Evolutionary conservation across 169 alveolate species (phyloP), one percentile per base, ranked within the genome.

Genomic region (Plasmodium gonderi): DNA sequence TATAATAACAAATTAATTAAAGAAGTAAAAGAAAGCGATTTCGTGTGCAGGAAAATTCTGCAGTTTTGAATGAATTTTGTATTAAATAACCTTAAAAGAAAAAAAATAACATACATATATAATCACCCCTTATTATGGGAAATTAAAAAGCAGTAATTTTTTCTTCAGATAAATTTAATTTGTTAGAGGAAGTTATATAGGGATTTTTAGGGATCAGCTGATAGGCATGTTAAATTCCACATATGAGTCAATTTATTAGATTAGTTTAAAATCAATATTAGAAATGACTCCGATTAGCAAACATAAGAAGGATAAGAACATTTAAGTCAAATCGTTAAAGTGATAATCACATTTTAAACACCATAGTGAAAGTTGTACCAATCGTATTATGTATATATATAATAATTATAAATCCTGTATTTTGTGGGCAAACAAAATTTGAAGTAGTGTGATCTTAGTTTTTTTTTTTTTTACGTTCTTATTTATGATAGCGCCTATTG

Each of bases 1-100:
- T 76, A 87, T 44, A 44, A 40, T 40, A 51, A 87, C 89, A 77
- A 76, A 64, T 87, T 87, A 11, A 36, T 87, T 2, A 87, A 44
- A 12, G 81, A 87, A 51, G 17, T 87, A 36, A 87, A 87, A 31
- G 93, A 87, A 67, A 68, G 90, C n/a, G 93, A 87, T 44, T 45
- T 45, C 14, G 4, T 9, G 9, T 44, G 51, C 17, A 68, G 67
- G 40, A 51, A 45, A 68, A 69, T 82, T n/a, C 72, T 82, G 8
- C 74, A 82, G 36, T 82, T 82, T 82, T 67, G 75, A 82, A n/a
- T 47, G 17, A 0, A 42, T 45, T 23, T 0, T 47, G 23, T 38
- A 3, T 42, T 49, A 26, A 31, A 20, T n/a, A 49, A 14, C 14
- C 26, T 23, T 3, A n/a, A 38, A 45, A 51, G 47, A 11, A 49